Conservation (phyloP, 495 filamentous ascomycete species). For the Neurospora cerealis region DNA sequence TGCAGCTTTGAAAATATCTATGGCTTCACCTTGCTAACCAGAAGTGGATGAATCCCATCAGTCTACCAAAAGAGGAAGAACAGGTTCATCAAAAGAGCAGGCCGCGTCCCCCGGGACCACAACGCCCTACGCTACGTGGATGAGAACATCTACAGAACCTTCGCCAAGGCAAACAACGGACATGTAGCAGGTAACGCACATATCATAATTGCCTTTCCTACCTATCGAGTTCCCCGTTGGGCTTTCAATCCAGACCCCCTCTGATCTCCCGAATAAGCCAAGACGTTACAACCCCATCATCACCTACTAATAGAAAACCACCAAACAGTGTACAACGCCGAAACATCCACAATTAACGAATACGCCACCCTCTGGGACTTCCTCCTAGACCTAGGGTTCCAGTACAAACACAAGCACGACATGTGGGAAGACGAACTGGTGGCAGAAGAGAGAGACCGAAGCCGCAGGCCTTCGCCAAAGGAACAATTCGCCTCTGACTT, state of each 20-base stretch:
- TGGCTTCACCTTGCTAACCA: background rate
- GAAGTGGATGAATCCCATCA: background rate
- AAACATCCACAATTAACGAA: slow-evolving; percentile 11
- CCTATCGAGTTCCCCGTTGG: background rate
- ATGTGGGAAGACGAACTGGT: background rate
- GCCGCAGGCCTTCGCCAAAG: background rate
- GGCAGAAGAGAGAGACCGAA: background rate
- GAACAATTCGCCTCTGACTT: background rate
- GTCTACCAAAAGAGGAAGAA: background rate
- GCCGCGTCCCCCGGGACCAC: slow-evolving; percentile 5
- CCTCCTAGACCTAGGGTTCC: background rate
- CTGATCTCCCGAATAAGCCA: background rate
- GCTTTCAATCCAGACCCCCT: background rate
- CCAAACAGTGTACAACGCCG: slow-evolving; percentile 11
- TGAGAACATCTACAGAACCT: background rate
- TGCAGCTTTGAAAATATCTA: background rate
- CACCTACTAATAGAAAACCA: background rate
- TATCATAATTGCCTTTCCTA: background rate
- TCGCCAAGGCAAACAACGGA: slow-evolving; percentile 20
- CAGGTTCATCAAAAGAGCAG: slow-evolving; percentile 1
- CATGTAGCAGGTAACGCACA: slow-evolving; percentile 8
- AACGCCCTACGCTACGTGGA: slow-evolving; percentile 4
- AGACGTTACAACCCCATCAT: background rate
- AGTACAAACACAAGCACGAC: background rate
- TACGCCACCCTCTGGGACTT: slow-evolving; percentile 14